Base-by-base conservation (phyloP, 1,284 basidiomycete genomes). In the Moniliella sp. region DNA sequence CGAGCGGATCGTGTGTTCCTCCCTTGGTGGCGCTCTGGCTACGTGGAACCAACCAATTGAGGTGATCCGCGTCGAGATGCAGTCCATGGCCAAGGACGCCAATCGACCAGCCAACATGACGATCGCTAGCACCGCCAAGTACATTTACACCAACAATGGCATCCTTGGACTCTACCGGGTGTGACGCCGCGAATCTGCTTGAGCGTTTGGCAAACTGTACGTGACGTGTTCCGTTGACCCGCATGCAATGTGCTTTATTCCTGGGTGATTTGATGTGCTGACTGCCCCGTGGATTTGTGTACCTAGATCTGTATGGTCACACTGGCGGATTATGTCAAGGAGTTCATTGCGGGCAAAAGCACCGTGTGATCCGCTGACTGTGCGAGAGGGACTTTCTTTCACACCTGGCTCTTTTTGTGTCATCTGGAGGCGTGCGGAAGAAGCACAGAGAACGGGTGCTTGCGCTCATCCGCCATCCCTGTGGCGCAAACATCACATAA, bases 31-130 rank as follows among this genome's bases (percentile, higher is more conserved):
- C 63, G 86, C 91, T 28, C 67, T 97, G 34, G 88, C 80, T 10
- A 93, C 84, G 29, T 99, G 91, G 91, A 99, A 99, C 64, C 91
- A 99, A 64, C 91, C 91, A 27, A 97, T 97, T 48, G 91, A 99
- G 66, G 83, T 91, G 43, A 71, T 88, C 43, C 76, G 83, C 37
- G 81, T 88, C 25, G 82, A 62, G 78, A 97, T 99, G 91, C 91
- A 99, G 73, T 88, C 82, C 28, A 91, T 94, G 75, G 74, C 80
- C 23, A 94, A 94, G 52, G 60, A 61, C 53, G 72, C 74, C 33
- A 80, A 80, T 57, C 74, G 83, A 30, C 83, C 83, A 2, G 65
- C 61, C 27, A 94, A 94, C 63, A 69, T 81, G 34, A 94, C 84
- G 4, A 83, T 99, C 39, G n/a, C n/a, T n/a, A 48, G 79, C 67